Base-by-base conservation (phyloP, 2,329 filamentous ascomycete genomes). In the Penicillium thymicola region DNA sequence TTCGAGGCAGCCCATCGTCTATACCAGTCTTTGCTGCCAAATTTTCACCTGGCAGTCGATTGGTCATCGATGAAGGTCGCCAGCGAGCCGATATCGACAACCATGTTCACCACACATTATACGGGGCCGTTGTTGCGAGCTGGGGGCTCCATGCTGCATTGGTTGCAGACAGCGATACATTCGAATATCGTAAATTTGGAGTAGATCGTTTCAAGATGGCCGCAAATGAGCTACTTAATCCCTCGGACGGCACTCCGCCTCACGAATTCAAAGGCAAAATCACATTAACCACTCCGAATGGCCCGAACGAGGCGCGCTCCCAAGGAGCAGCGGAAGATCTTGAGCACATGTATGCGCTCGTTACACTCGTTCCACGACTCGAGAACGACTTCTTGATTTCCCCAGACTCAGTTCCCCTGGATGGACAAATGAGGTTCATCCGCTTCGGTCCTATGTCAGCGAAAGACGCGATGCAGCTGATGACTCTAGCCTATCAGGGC, bases 131-230 rank as follows among this genome's bases (percentile, higher is more conserved):
- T 23, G 92, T 97, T 2, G 88, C 87, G 43, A 94, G 89, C 72
- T 96, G 95, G 82, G 93, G 89, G 21, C 85, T 97, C 67, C 93
- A 97, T 69, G 90, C 92, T 30, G 86, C 88, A 41, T 81, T 97
- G 4, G 91, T 97, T 23, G 92, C 90, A 65, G 92, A 97, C 76
- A 94, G 89, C 72, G 93, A 97, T 72, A 95, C 92, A 0, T 79
- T 84, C 0, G 88, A 85, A 62, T 93, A 93, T 73, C 87, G 93
- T 59, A 83, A 85, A 63, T 87, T 89, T 67, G 93, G 93, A 13
- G 80, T 81, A 32, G 84, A 88, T 69, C 83, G 93, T 21, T 97
- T 97, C 75, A 82, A 86, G 55, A 90, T 96, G 84, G 92, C 91
- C 0, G 92, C 91, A 0, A 82, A 85, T 51, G 86, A 91, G 65